Evolutionary conservation across 78 protist genomes (phyloP), one percentile per base, ranked within the genome.

Genomic region (Planoprotostelium fungivorum): DNA sequence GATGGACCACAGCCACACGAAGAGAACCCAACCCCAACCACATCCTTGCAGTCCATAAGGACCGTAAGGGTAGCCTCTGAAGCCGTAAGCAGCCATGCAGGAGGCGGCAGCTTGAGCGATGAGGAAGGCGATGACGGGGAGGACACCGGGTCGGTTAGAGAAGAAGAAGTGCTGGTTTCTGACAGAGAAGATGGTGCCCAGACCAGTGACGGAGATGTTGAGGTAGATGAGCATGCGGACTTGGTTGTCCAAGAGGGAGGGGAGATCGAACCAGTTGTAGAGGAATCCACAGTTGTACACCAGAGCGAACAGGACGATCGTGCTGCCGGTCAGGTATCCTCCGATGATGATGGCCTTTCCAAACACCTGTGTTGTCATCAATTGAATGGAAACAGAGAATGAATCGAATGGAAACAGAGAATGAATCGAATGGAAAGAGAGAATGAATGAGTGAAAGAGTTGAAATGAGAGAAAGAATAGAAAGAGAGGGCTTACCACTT

Each of bases 101-200:
- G 73, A 51, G 73, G 73, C 73, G 16, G 73, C 73, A 25, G 38
- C 63, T 88, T 94, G 96, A 28, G 94, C 89, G 35, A 73, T 29
- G 37, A 90, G 31, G 84, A 90, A 94, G 37, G 96, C 93, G 9
- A 38, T 0, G 83, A 88, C 35, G 25, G 88, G 35, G 29, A 85
- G 0, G 63, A 34, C 0, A 0, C 87, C 91, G 29, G 96, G 96
- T 34, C 92, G 37, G 38, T 87, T 84, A 31, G 63, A 9, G 83
- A 0, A 94, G 35, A 90, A 94, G 90, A 90, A 87, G 25, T 34
- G 0, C 36, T 23, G 34, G 0, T 91, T 0, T 29, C 96, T 89
- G 1, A 93, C 87, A 36, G 88, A 83, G 85, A 94, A 94, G 84
- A 94, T 84, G 51, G 63, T 29, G 25, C 93, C 96, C 89, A 63